A percentile compares a stretch with the other conserved stretches of the same genome.
These are phyloP conservation scores for Sophora flavescens DNA, from an alignment of 306 rosid species.

Conservation along the genomic window DNA sequence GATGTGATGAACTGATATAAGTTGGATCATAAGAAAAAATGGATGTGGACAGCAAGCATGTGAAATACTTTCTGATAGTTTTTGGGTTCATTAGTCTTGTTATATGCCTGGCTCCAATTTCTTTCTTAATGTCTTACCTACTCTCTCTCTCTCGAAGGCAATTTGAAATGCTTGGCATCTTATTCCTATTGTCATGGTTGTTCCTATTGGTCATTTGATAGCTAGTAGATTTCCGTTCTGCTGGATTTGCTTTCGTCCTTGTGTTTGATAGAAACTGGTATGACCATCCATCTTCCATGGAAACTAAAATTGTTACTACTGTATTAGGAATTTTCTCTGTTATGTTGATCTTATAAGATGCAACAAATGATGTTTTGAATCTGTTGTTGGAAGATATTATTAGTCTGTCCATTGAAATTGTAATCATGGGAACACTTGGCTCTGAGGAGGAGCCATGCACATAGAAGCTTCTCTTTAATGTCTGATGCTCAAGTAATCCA, in stretches of 20 bases:
- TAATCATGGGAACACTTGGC: conserved; percentile 6
- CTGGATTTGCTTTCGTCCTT: conserved; percentile 7
- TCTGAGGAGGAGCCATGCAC: neutral
- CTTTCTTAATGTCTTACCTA: neutral
- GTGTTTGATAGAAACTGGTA: conserved; percentile 1
- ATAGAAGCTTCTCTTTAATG: neutral
- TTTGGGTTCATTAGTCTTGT: neutral
- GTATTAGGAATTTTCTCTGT: neutral
- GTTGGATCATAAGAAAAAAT: neutral
- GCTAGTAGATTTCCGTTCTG: neutral
- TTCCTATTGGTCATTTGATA: neutral
- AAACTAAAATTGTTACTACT: neutral
- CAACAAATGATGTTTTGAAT: conserved; percentile 5
- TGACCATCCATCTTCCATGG: conserved; percentile 8
- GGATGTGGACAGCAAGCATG: neutral
- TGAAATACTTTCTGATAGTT: neutral
- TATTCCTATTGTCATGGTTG: neutral
- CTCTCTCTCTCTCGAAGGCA: neutral
- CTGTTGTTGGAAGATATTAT: neutral
- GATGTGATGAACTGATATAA: neutral
- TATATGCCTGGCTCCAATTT: neutral
- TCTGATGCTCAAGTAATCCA: conserved; percentile 20
- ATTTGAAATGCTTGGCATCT: neutral
- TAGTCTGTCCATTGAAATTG: conserved; percentile 1
- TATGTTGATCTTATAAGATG: conserved; percentile 7